Evolutionary conservation across 2,329 filamentous ascomycete genomes (phyloP), one percentile per base, ranked within the genome.

Genomic region (Apiospora pterosperma): DNA sequence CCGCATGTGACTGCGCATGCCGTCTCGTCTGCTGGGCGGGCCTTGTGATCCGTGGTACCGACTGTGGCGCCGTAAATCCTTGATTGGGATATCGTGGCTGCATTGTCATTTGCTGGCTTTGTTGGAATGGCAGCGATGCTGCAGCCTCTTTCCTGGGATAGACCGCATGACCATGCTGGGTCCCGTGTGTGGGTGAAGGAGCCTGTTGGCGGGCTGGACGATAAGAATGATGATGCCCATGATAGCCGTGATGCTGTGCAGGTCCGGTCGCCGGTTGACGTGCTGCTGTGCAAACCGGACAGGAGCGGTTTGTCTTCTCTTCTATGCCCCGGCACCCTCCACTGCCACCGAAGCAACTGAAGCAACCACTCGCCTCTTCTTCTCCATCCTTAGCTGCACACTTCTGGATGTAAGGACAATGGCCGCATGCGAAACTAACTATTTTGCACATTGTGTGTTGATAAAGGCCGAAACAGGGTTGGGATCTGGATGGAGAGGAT

Each of bases 181-280:
- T n/a, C n/a, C n/a, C n/a, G n/a, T n/a, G n/a, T n/a, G n/a, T n/a
- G 48, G 34, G 11, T 25, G 6, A 21, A 36, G 23, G 25, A 23
- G 25, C 48, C 28, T 39, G 21, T 59, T 31, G 4, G 16, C 4
- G 25, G 21, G 25, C n/a, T 44, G 44, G 21, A 59, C 64, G n/a
- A n/a, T n/a, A n/a, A n/a, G n/a, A n/a, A n/a, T 1, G 66, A 65
- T n/a, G n/a, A n/a, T 55, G 48, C 12, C 48, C 48, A n/a, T 55
- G 34, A 69, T 69, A 73, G 25, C 69, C 69, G 62, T 73, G 70
- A 4, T 62, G 61, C 14, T 61, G 60, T 3, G 69, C 69, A 3
- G 72, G 69, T 5, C 59, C 63, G 1, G 66, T 67, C 14, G 70
- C 69, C 4, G 48, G 25, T 31, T 55, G 48, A 16, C 34, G n/a